These are phyloP conservation scores for Yamadazyma atlantica DNA, from an alignment of 1,139 yeast genomes.

Conservation along the genomic window DNA sequence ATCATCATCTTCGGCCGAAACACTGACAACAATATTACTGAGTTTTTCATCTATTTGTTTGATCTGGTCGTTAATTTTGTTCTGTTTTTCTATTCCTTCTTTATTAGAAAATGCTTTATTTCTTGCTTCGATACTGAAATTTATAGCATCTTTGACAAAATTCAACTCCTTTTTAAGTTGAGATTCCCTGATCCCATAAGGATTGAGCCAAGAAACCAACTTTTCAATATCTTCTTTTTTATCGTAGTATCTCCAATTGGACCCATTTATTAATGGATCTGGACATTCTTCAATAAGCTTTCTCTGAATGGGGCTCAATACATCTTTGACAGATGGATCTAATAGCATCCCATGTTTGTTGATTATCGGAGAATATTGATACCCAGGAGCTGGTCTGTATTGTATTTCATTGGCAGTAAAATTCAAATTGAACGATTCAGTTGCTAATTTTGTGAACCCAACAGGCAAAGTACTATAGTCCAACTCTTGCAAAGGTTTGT, in stretches of 20 bases:
- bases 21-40: slow-evolving; percentile 2
- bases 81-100: slow-evolving; percentile 41
- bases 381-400: slow-evolving; percentile 9
- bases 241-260: slow-evolving; percentile 75
- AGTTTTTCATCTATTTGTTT: slow-evolving; percentile 22
- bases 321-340: slow-evolving; percentile 18
- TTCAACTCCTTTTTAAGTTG: slow-evolving; percentile 62
- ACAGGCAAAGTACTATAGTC: slow-evolving; percentile 18
- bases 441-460: slow-evolving; percentile 20
- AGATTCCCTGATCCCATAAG: slow-evolving; percentile 76
- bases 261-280: slow-evolving; percentile 48
- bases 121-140: slow-evolving; percentile 60
- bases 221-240: slow-evolving; percentile 54
- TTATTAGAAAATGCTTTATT: slow-evolving; percentile 49
- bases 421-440: slow-evolving; percentile 17
- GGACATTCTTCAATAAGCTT: slow-evolving; percentile 70
- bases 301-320: slow-evolving; percentile 51
- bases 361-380: slow-evolving; percentile 20
- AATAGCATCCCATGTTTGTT: slow-evolving; percentile 47
- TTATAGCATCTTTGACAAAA: slow-evolving; percentile 53
- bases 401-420: slow-evolving; percentile 20
- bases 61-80: slow-evolving; percentile 37
- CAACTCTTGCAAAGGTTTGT: slow-evolving; percentile 16
- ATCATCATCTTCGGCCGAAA: slow-evolving; percentile 15
- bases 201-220: slow-evolving; percentile 68